Evolutionary conservation across 2,329 filamentous ascomycete species (phyloP), one percentile per base, ranked within the genome.

Genomic region (Penicillium aurantiogriseum): DNA sequence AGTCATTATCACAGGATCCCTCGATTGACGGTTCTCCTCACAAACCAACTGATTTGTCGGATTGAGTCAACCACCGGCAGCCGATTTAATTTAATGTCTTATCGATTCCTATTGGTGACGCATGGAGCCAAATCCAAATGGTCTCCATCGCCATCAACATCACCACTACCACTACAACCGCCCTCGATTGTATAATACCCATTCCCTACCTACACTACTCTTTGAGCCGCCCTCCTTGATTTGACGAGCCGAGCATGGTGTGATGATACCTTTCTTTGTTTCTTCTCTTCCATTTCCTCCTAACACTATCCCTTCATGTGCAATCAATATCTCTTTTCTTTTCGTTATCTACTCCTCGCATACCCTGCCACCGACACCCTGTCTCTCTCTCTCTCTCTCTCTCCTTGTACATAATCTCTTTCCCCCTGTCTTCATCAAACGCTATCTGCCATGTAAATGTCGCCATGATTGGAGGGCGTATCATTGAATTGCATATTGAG

Each of bases 21-120:
- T 45, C 53, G 8, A 43, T 54, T n/a, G 63, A 69, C 11, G 63
- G 61, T 39, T 65, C 67, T 36, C 51, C 57, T 40, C 63, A 23
- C 39, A 63, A 67, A 49, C 63, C 67, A 44, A 62, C 63, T 40
- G 67, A 71, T 57, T 54, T 63, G 35, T 68, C 63, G 51, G 64
- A 64, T 60, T 69, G 52, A 68, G 58, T 49, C 43, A 6, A 21
- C 21, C 21, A 43, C 54, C 51, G 43, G 45, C 33, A 27, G 36
- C 27, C 40, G 49, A 36, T 46, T 39, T 70, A 71, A 71, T 70
- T 58, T 71, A 72, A 72, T 71, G 66, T 67, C 64, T 73, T 68
- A 71, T 72, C 19, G 36, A 35, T 50, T 17, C 33, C 36, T 23
- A 21, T 45, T 51, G 39, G 17, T 46, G 39, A 23, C 13, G 7